phyloP scores from a whole-genome alignment of 2,329 filamentous ascomycete genomes.

The Hymenoscyphus fructigenus region DNA sequence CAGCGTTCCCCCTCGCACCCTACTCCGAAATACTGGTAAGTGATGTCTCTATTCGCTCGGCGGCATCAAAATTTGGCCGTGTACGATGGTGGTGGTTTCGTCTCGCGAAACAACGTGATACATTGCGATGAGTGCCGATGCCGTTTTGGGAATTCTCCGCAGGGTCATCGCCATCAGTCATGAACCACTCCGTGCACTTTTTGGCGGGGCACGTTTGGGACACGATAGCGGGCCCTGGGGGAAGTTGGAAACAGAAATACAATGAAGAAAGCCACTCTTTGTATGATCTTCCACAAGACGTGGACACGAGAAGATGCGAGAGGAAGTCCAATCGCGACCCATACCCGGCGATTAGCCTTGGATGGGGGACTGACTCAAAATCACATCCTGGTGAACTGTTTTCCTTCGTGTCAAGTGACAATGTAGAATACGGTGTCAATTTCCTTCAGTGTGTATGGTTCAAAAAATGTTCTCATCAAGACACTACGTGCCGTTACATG shows the following conservation, averaged over 20 bases:
- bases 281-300: conserved; percentile 4
- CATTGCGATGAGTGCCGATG: conserved; percentile 4
- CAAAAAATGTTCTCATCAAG: too few species aligned
- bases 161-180: not conserved
- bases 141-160: conserved; percentile 10
- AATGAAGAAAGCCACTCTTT: not conserved
- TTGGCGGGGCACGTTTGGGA: conserved; percentile 2
- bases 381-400: not conserved
- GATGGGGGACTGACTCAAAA: not conserved
- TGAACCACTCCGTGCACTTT: conserved; percentile 5
- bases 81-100: conserved; percentile 6
- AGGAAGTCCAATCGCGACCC: not conserved
- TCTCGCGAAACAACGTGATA: conserved; percentile 15
- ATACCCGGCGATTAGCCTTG: not conserved
- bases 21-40: conserved; percentile 81
- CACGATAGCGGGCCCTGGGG: not conserved
- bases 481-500: not conserved
- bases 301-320: not conserved
- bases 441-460: not conserved
- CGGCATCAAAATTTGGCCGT: not conserved
- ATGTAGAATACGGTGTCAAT: not conserved
- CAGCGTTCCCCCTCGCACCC: conserved; percentile 64
- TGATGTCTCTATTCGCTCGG: conserved; percentile 32
- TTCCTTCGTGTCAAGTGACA: not conserved
- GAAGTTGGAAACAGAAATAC: not conserved